These are phyloP conservation scores for Candida tallmaniae DNA, from an alignment of 805 yeast species.

Conservation along the genomic window DNA sequence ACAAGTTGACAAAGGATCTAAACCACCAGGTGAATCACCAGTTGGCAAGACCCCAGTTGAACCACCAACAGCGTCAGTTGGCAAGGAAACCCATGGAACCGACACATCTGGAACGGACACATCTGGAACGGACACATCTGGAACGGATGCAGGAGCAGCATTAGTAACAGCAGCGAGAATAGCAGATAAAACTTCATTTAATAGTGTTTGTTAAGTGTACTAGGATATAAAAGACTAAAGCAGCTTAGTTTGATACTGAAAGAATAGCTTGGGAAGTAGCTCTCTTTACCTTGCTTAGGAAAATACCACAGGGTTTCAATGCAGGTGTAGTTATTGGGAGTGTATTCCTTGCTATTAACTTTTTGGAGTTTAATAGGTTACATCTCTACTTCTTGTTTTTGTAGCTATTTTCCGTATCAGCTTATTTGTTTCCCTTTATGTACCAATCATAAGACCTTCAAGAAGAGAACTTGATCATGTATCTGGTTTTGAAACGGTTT, in stretches of 20 bases:
- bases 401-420: background rate
- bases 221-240: no score
- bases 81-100: no score
- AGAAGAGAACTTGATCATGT: conserved; percentile 33
- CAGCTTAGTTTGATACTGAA: no score
- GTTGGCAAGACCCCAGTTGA: conserved; percentile 3
- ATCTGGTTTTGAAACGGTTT: conserved; percentile 50
- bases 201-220: no score
- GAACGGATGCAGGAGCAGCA: conserved; percentile 12
- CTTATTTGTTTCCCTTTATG: conserved; percentile 42
- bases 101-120: no score
- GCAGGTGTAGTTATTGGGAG: no score
- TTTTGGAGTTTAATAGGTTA: conserved; percentile 10
- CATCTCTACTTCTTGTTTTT: conserved; percentile 6
- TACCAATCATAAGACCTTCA: conserved; percentile 49
- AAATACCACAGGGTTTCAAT: no score
- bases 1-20: conserved; percentile 4
- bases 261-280: no score
- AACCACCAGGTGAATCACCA: conserved; percentile 3
- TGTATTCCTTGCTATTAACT: no score
- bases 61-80: conserved; percentile 3
- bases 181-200: no score
- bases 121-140: conserved; percentile 8
- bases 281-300: no score
- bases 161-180: conserved; percentile 9